These are phyloP conservation scores for Aspergillus awamori DNA, from an alignment of 2,329 filamentous ascomycete species.

Conservation along the genomic window DNA sequence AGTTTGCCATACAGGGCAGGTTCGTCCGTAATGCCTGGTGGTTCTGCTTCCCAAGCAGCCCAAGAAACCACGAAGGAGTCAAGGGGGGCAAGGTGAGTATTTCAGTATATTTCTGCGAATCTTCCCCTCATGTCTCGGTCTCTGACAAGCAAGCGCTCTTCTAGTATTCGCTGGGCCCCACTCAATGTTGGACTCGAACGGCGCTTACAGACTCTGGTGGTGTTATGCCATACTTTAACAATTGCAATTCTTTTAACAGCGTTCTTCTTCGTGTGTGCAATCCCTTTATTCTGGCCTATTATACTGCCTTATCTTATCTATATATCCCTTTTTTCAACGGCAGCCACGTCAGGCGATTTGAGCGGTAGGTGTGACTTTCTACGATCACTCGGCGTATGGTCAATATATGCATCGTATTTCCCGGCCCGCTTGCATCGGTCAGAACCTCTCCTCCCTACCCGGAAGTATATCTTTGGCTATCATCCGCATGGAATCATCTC, in stretches of 20 bases:
- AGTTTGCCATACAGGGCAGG: not conserved
- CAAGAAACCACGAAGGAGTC: not conserved
- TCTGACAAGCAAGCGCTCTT: not conserved
- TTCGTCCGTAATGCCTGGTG: not conserved
- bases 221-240: constrained; percentile 71
- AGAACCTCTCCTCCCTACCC: constrained; percentile 72
- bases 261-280: constrained; percentile 90
- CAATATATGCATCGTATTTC: constrained; percentile 88
- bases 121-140: not conserved
- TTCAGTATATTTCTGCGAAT: not conserved
- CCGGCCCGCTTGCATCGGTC: constrained; percentile 87
- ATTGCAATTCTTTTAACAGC: constrained; percentile 71
- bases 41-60: not conserved
- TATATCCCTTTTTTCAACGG: constrained; percentile 73
- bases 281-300: constrained; percentile 87
- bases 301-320: constrained; percentile 79
- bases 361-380: constrained; percentile 74
- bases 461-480: constrained; percentile 96
- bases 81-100: not conserved
- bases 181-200: constrained; percentile 71
- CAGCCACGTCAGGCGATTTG: constrained; percentile 74
- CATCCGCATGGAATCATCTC: constrained; percentile 98
- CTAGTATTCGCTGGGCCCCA: constrained; percentile 80
- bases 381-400: constrained; percentile 77
- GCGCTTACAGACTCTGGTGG: constrained; percentile 75